Evolutionary conservation across 139 green algal species (phyloP), one percentile per base, ranked within the genome.

Genomic region (Volvox africanus): DNA sequence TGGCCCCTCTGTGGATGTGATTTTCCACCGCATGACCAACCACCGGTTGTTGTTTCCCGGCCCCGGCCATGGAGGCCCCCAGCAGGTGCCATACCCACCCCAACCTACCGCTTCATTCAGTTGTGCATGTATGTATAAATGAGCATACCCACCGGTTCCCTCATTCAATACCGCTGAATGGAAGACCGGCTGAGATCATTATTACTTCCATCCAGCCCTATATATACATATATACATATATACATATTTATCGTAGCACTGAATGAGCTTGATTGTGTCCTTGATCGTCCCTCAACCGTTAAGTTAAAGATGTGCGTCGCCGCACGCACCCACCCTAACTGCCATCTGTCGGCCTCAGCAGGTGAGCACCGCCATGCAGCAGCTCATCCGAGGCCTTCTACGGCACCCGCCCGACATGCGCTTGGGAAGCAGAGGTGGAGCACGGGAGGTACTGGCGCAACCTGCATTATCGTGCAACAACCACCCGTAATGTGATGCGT

Each of bases 391-490:
- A 18, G 26, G 44, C 50, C 73, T 90, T 50, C 73, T 90, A 55
- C 71, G 86, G 6, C 44, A 83, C 71, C 71, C 50, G 50, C 50
- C 73, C 19, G 86, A 90, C 0, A 21, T 65, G 21, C 50, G 86
- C 44, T 33, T 83, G 86, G 86, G 86, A 77, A 62, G 19, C 28
- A 44, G 16, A n/a, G 86, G 71, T 19, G 73, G 86, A 1, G 73
- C 30, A 32, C 24, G 28, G 50, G 86, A 90, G 86, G 73, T 90
- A 9, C 50, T 90, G 71, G 50, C 2, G 18, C 86, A 90, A 22
- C 16, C 85, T 17, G 85, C 35, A 12, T n/a, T 89, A 73, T 73
- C 65, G 16, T 73, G 65, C 65, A 73, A 73, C 6, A 73, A 16
- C 16, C 65, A 24, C 5, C 21, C 9, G 21, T 6, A 16, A 73